Evolutionary conservation across 208 protist species (phyloP), one percentile per base, ranked within the genome.

Genomic region (Entamoeba invadens): DNA sequence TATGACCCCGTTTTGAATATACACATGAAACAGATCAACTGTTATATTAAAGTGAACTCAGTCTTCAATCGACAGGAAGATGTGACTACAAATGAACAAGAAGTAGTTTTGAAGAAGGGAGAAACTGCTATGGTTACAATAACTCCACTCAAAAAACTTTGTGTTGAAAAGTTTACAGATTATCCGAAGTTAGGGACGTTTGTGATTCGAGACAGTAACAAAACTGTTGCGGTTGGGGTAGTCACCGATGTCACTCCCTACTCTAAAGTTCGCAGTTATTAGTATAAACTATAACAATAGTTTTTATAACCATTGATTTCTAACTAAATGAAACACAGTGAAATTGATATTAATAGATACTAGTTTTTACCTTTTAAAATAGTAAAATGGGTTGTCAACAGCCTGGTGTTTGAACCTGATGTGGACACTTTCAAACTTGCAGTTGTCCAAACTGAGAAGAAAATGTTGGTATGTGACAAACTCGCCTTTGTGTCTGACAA

Each of bases 161-260:
- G 97, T 96, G 97, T 98, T 91, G 98, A 99, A 97, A 77, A 97
- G 47, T 98, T 98, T 96, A 96, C 95, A 57, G 95, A 98, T 57
- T 98, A 98, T 96, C 96, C 97, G 25, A 97, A 97, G 92, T 97
- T 99, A 35, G 98, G 98, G 93, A 97, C 98, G 95, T 98, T 99
- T 94, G 98, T 97, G 94, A 96, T 98, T 91, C 97, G 98, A 92
- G 98, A 98, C 94, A 98, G 98, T 97, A 92, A 93, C 42, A 46
- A 87, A 45, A 99, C 98, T 45, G 97, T 99, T 44, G 98, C 97
- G 92, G 98, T 99, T 94, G 98, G 98, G 95, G 96, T 98, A 95
- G 98, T 99, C 97, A 98, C 93, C 0, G 45, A 42, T 31, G 87
- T 94, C 45, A 42, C 50, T 0, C 50, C 50, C n/a, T n/a, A n/a